Percentiles rank a stretch among this genome's conserved stretches.
phyloP scores from a whole-genome alignment of 1,284 basidiomycete genomes.

The Ceratobasidium papillatum region DNA sequence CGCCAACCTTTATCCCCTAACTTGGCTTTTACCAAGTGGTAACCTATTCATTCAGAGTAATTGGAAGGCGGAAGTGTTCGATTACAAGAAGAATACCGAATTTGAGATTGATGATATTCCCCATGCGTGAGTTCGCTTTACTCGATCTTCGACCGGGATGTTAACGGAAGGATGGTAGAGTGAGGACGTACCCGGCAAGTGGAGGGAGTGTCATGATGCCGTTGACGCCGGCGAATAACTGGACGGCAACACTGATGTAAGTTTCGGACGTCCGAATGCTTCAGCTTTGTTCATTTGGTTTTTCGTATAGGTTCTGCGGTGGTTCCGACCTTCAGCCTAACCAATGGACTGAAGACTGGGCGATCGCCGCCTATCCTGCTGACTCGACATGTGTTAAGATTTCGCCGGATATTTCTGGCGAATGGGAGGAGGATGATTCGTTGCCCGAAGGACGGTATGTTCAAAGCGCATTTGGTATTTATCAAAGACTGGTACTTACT shows the following conservation, averaged over 20 bases:
- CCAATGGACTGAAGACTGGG: conserved; percentile 58
- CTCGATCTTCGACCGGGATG: conserved; percentile 62
- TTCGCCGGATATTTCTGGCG: conserved; percentile 72
- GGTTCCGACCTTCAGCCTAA: conserved; percentile 78
- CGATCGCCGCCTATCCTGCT: conserved; percentile 56
- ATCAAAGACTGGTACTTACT: conserved; percentile 53
- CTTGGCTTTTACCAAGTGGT: conserved; percentile 85
- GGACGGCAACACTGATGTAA: conserved; percentile 70
- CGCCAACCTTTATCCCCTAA: conserved; percentile 87
- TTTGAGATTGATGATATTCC: conserved; percentile 21
- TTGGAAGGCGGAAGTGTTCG: conserved; percentile 57
- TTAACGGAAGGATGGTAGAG: conserved; percentile 52
- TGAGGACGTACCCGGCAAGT: conserved; percentile 91
- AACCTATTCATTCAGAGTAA: conserved; percentile 87
- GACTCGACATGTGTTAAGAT: conserved; percentile 63
- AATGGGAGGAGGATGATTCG: conserved; percentile 73
- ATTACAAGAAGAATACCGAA: conserved; percentile 68
- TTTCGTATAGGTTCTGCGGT: conserved; percentile 72
- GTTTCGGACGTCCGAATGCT: neutral
- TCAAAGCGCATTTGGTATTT: too few species aligned
- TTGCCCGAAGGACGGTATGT: conserved; percentile 61
- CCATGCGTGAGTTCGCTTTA: conserved; percentile 41
- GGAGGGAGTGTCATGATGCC: conserved; percentile 91
- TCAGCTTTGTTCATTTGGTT: conserved; percentile 76
- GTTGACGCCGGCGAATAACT: conserved; percentile 87